Percentiles rank a stretch among this genome's conserved stretches.
phyloP scores from a whole-genome alignment of 345 rosid species.

The Eucalyptus decipiens region DNA sequence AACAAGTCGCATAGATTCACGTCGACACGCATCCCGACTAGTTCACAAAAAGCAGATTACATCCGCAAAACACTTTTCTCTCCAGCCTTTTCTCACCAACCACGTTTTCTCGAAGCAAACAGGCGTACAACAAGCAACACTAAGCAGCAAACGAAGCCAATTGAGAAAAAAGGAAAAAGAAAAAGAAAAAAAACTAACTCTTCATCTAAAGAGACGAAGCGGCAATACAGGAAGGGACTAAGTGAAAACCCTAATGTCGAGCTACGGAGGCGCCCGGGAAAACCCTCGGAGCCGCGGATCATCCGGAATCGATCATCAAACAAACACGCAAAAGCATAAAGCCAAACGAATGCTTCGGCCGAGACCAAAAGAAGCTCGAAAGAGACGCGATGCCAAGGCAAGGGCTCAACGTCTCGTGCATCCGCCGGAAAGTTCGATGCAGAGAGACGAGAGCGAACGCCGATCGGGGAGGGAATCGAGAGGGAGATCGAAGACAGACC shows the following conservation, averaged over 20 bases:
- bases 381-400: background rate
- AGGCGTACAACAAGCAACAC: background rate
- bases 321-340: background rate
- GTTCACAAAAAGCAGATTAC: background rate
- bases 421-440: background rate
- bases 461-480: background rate
- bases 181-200: background rate
- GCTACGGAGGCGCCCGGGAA: background rate
- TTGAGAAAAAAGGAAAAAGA: background rate
- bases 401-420: background rate
- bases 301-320: background rate
- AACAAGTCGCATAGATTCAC: background rate
- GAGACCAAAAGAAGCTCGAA: background rate
- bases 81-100: background rate
- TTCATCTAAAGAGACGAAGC: background rate
- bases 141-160: background rate
- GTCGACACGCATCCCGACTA: background rate
- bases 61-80: background rate
- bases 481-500: conserved; percentile 30
- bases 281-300: background rate
- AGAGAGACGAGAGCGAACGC: background rate
- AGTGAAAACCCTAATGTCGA: background rate
- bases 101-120: background rate
- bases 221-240: background rate
- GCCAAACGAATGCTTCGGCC: background rate